Conservation (phyloP, 2,329 filamentous ascomycete species). For the Pezicula radicicola region DNA sequence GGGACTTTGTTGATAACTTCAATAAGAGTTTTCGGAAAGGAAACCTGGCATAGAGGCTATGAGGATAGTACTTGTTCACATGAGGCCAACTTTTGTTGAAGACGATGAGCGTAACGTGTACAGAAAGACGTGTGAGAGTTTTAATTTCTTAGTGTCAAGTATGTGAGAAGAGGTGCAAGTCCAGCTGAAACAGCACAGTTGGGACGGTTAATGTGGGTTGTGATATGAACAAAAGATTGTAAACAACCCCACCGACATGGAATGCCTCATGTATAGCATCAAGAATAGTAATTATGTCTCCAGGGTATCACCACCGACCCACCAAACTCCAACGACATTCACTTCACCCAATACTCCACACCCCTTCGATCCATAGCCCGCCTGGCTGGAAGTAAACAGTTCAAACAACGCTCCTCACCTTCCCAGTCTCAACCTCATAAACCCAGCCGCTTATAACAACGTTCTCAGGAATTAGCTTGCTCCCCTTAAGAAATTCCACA, state of each 20-base stretch:
- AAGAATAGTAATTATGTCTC: not conserved
- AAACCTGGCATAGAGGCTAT: too few species aligned
- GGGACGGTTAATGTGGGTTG: too few species aligned
- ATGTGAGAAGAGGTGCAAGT: too few species aligned
- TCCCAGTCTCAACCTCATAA: slow-evolving; percentile 75
- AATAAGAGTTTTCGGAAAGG: too few species aligned
- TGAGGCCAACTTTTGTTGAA: too few species aligned
- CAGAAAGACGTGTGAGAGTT: not conserved
- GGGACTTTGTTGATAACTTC: too few species aligned
- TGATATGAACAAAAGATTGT: too few species aligned
- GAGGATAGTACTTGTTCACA: too few species aligned
- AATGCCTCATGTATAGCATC: too few species aligned
- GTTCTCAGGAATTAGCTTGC: slow-evolving; percentile 54
- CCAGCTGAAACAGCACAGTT: too few species aligned
- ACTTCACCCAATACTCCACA: not conserved
- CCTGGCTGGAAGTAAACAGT: not conserved
- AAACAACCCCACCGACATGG: too few species aligned
- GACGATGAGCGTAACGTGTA: not conserved
- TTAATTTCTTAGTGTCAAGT: not conserved
- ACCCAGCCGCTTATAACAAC: slow-evolving; percentile 70
- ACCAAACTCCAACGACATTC: not conserved
- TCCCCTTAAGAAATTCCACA: slow-evolving; percentile 58
- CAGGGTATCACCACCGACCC: not conserved
- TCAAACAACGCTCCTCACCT: slow-evolving; percentile 46
- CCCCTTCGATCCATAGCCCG: not conserved